phyloP scores from a whole-genome alignment of 208 protist genomes.

The Crithidia acanthocephali region DNA sequence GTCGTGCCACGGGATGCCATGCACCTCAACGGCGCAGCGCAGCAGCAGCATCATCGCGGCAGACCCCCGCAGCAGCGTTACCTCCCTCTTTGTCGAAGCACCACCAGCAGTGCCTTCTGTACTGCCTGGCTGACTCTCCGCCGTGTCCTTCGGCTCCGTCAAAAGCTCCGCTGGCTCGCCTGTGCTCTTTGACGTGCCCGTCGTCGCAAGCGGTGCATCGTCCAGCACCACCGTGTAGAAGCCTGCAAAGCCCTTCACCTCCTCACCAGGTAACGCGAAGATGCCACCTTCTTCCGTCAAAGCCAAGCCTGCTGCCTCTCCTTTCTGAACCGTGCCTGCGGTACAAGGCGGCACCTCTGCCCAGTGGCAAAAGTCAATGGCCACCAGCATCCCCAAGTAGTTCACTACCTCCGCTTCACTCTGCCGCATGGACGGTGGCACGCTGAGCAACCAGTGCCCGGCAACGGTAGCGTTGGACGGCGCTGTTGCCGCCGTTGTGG shows the following conservation, averaged over 20 bases:
- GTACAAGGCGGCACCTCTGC: constrained; percentile 36
- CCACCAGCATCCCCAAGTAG: constrained; percentile 81
- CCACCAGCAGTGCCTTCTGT: not conserved
- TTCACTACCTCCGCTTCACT: constrained; percentile 51
- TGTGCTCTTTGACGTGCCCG: not conserved
- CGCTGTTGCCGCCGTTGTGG: not conserved
- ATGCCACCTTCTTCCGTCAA: constrained; percentile 7
- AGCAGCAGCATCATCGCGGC: constrained; percentile 83
- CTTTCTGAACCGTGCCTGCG: not conserved
- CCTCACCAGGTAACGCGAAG: constrained; percentile 37
- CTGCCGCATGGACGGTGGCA: constrained; percentile 45
- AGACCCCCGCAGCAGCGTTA: constrained; percentile 66
- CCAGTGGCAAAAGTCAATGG: constrained; percentile 91
- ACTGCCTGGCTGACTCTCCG: not conserved
- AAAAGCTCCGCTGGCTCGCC: not conserved
- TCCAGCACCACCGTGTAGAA: constrained; percentile 55
- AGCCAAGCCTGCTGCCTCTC: not conserved
- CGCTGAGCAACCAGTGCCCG: constrained; percentile 59
- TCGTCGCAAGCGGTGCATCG: not conserved
- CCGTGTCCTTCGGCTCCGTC: constrained; percentile 2
- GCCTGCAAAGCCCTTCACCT: constrained; percentile 43
- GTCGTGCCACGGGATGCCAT: constrained; percentile 69
- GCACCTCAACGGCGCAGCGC: constrained; percentile 57
- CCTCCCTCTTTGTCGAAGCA: not conserved
- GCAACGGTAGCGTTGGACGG: constrained; percentile 21